Conservation (phyloP, 2,329 filamentous ascomycete species). For the Botrytis byssoidea region DNA sequence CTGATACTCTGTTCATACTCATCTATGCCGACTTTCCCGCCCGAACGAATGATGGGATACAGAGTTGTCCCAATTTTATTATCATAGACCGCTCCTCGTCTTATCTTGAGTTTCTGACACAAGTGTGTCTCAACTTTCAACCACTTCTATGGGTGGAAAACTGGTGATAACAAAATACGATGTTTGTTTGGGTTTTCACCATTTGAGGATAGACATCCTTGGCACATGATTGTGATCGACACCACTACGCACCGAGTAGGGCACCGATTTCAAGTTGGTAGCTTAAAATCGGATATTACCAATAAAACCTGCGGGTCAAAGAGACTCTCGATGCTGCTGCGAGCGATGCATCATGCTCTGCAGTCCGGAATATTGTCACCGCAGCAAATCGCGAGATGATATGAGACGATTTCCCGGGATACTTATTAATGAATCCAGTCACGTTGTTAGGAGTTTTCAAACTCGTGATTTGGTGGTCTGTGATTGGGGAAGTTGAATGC, state of each 20-base stretch:
- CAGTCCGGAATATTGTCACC: background rate
- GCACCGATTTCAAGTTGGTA: background rate
- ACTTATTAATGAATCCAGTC: background rate
- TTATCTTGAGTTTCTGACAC: background rate
- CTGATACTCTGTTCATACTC: background rate
- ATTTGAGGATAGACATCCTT: conserved; percentile 7
- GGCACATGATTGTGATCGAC: conserved; percentile 8
- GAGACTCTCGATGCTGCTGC: background rate
- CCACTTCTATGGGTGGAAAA: background rate
- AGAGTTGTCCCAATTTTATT: background rate
- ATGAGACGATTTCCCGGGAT: conserved; percentile 4
- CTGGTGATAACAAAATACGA: background rate
- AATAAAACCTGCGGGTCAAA: background rate
- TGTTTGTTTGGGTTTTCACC: background rate
- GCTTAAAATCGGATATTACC: background rate
- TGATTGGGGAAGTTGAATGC: conserved; percentile 12
- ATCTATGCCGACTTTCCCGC: background rate
- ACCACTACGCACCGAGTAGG: conserved; percentile 10
- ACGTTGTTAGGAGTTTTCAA: conserved; percentile 7
- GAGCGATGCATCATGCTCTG: background rate
- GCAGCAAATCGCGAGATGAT: background rate
- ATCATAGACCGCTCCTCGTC: background rate
- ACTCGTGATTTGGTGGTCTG: conserved; percentile 4
- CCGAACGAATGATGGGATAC: background rate
- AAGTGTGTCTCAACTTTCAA: conserved; percentile 1